phyloP scores from a whole-genome alignment of 208 protist genomes.

The Leishmania mexicana region DNA sequence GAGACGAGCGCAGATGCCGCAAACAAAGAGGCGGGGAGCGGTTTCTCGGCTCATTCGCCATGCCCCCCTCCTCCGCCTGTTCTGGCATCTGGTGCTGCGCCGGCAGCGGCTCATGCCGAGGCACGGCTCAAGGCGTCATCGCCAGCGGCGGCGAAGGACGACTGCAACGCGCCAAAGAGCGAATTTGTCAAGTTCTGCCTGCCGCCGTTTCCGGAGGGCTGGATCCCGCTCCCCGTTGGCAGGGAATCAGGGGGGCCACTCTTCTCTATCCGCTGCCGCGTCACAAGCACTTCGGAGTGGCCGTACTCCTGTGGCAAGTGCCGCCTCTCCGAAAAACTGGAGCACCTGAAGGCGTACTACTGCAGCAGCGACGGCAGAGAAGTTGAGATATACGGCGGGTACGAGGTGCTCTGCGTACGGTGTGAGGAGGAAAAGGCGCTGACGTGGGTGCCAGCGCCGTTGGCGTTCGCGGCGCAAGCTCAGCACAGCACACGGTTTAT shows the following conservation, averaged over 20 bases:
- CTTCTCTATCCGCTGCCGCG: conserved; percentile 40
- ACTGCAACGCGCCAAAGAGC: background rate
- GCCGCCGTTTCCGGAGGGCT: conserved; percentile 34
- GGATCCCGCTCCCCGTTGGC: conserved; percentile 37
- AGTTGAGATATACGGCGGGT: conserved; percentile 25
- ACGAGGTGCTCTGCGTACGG: conserved; percentile 55
- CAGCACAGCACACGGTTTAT: conserved; percentile 14
- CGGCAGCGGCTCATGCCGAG: background rate
- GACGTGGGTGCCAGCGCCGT: conserved; percentile 38
- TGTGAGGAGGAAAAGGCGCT: conserved; percentile 11
- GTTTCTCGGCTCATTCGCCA: background rate
- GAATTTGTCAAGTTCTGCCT: conserved; percentile 27
- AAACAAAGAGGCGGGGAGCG: background rate
- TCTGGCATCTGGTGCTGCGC: background rate
- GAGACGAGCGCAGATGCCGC: background rate
- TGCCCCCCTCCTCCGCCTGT: background rate
- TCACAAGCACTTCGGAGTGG: background rate
- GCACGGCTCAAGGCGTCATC: background rate
- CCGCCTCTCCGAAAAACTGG: conserved; percentile 25
- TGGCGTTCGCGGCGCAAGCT: conserved; percentile 17
- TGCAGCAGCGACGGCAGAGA: conserved; percentile 40
- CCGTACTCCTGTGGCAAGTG: conserved; percentile 52
- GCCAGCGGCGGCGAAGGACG: background rate
- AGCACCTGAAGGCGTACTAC: conserved; percentile 41
- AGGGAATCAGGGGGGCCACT: conserved; percentile 34